phyloP scores from a whole-genome alignment of 1,284 basidiomycete genomes.

The Leccinum insolens region DNA sequence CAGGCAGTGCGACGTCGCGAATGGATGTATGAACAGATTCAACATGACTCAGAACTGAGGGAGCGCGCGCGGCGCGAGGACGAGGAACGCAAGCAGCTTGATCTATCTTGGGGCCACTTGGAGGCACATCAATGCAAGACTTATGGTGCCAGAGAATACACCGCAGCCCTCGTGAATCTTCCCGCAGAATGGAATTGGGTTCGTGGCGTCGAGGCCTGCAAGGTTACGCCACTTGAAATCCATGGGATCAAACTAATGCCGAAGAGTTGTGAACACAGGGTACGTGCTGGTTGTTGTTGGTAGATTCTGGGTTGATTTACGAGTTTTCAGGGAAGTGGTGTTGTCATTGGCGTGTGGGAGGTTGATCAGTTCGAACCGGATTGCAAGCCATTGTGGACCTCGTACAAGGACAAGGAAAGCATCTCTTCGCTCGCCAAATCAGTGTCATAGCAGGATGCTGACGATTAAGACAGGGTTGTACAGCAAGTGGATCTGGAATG shows the following conservation, averaged over 20 bases:
- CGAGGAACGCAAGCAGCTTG: background rate
- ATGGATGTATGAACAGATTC: background rate
- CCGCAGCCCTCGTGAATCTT: constrained; percentile 20
- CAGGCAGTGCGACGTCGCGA: background rate
- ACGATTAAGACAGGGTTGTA: constrained; percentile 23
- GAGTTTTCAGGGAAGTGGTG: constrained; percentile 16
- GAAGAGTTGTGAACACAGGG: constrained; percentile 28
- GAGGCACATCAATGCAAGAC: background rate
- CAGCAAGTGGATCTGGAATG: constrained; percentile 25
- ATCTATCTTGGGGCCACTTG: background rate
- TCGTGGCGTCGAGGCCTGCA: constrained; percentile 25
- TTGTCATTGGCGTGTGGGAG: constrained; percentile 25
- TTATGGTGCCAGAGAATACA: background rate
- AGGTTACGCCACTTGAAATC: constrained; percentile 26
- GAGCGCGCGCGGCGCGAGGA: background rate
- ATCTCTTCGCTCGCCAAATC: background rate
- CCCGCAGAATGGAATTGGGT: constrained; percentile 15
- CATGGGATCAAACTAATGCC: constrained; percentile 27
- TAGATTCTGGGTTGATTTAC: background rate
- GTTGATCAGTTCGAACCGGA: constrained; percentile 26
- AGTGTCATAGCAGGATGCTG: background rate
- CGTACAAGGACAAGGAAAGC: constrained; percentile 31
- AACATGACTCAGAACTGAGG: background rate
- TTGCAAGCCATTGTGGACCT: constrained; percentile 22
- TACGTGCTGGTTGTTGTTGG: constrained; percentile 7